Conservation (phyloP, 805 yeast species). For the Grigorovia yakushimaensis region DNA sequence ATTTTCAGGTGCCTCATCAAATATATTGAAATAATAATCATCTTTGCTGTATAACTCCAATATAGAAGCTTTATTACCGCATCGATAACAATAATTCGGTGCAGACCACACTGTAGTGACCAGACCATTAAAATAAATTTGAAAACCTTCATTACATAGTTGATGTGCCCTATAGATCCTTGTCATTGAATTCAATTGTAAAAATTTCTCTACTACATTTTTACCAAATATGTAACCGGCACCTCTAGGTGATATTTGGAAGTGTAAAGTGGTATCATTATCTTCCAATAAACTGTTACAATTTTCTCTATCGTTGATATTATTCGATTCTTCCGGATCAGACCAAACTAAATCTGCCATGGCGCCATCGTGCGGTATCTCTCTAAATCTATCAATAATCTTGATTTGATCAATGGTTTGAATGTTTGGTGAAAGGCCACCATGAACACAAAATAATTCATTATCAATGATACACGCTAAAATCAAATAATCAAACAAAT, state of each 20-base stretch:
- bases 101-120: slow-evolving; percentile 98
- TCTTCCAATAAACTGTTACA: slow-evolving; percentile 11
- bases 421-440: slow-evolving; percentile 91
- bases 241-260: slow-evolving; percentile 86
- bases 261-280: slow-evolving; percentile 38
- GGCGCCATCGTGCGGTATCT: slow-evolving; percentile 98
- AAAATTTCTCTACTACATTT: slow-evolving; percentile 80
- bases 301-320: slow-evolving; percentile 34
- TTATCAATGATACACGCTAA: slow-evolving; percentile 85
- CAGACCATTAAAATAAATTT: slow-evolving; percentile 79
- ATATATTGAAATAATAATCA: slow-evolving; percentile 72
- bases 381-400: slow-evolving; percentile 83
- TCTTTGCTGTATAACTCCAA: slow-evolving; percentile 70
- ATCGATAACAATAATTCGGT: slow-evolving; percentile 93
- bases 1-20: slow-evolving; percentile 95
- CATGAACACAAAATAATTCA: slow-evolving; percentile 88
- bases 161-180: slow-evolving; percentile 93
- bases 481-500: slow-evolving; percentile 83
- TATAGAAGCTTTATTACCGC: slow-evolving; percentile 98
- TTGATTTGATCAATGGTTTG: slow-evolving; percentile 88
- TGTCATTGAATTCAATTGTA: slow-evolving; percentile 64
- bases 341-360: slow-evolving; percentile 99
- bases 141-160: slow-evolving; percentile 92
- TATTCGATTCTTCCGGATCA: slow-evolving; percentile 78
- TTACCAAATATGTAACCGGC: slow-evolving; percentile 96